phyloP scores from a whole-genome alignment of 1,139 yeast genomes.

The Dujonia santamariae region DNA sequence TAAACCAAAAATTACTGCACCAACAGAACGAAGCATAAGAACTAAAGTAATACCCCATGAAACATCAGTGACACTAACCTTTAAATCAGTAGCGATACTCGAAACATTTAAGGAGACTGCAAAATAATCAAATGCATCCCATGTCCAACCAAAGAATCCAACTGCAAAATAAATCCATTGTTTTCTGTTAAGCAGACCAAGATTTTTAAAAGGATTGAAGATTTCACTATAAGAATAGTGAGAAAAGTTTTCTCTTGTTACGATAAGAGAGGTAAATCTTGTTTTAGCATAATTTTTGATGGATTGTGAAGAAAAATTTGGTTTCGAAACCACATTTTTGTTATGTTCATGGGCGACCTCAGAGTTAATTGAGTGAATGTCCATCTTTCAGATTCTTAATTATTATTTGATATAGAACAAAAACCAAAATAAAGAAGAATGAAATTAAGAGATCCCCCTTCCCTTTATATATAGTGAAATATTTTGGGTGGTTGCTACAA shows the following conservation, averaged over 20 bases:
- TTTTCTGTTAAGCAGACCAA: slow-evolving; percentile 23
- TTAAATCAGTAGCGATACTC: slow-evolving; percentile 27
- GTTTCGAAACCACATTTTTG: slow-evolving; percentile 31
- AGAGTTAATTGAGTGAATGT: slow-evolving; percentile 7
- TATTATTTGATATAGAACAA: too few species aligned
- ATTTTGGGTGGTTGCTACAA: too few species aligned
- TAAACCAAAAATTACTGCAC: slow-evolving; percentile 37
- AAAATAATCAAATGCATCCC: slow-evolving; percentile 44
- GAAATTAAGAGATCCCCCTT: too few species aligned
- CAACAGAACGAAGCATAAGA: slow-evolving; percentile 43
- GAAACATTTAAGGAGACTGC: slow-evolving; percentile 33
- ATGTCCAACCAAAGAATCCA: slow-evolving; percentile 40
- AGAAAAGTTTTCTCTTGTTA: slow-evolving; percentile 26
- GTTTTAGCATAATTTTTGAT: slow-evolving; percentile 26
- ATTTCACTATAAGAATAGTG: slow-evolving; percentile 27
- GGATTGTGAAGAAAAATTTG: slow-evolving; percentile 23
- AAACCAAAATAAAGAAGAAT: too few species aligned
- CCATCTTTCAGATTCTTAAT: too few species aligned
- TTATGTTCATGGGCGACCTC: slow-evolving; percentile 23
- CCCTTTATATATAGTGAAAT: too few species aligned
- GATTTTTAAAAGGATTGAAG: slow-evolving; percentile 33
- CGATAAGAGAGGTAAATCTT: slow-evolving; percentile 30
- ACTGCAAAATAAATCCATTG: slow-evolving; percentile 37
- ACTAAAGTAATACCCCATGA: slow-evolving; percentile 47
- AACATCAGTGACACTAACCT: slow-evolving; percentile 24